Base-by-base conservation (phyloP, 192 early-diverging fungal genomes). In the Coemansia sp. region DNA sequence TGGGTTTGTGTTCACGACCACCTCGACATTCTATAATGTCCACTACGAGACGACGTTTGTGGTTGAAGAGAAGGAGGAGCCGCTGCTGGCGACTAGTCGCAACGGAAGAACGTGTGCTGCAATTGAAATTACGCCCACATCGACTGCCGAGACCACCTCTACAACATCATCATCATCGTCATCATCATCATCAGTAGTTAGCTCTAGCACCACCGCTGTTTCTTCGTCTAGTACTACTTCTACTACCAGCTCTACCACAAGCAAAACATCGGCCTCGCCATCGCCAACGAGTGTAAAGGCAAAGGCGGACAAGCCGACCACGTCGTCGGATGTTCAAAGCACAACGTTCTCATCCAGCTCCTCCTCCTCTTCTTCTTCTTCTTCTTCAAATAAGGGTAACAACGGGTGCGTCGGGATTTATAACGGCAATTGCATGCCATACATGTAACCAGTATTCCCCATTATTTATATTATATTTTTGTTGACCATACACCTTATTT, bases 361-460 rank as follows among this genome's bases (percentile, higher is more conserved):
- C 11, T 48, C 20, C 20, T 20, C 20, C 20, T 20, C 20, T 20
- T 20, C 20, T 20, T 20, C 46, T 48, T 20, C 20, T 20, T 20
- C 20, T 20, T 20, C 46, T 48, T 48, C 46, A 32, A 32, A 32
- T 0, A 32, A 32, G 32, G 32, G 32, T 2, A 32, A 32, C 32
- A 32, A 32, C 32, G 20, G n/a, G 0, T 53, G 51, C n/a, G 1
- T 12, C 1, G 51, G 51, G 7, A 17, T 53, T 22, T 53, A 53
- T 8, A 53, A 53, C 20, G 46, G 46, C 46, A 32, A n/a, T 53
- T 53, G 51, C n/a, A 53, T 53, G 51, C 51, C 51, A 53, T 53
- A 53, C 51, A 53, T 53, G 51, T 45, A 45, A 14, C 13, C 2
- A 45, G 13, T 32, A n/a, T n/a, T n/a, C n/a, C n/a, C n/a, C n/a